Percentiles rank a stretch among this genome's conserved stretches.
Conservation (phyloP, 352 stramenopile species). For the Globisporangium acanthophoron region DNA sequence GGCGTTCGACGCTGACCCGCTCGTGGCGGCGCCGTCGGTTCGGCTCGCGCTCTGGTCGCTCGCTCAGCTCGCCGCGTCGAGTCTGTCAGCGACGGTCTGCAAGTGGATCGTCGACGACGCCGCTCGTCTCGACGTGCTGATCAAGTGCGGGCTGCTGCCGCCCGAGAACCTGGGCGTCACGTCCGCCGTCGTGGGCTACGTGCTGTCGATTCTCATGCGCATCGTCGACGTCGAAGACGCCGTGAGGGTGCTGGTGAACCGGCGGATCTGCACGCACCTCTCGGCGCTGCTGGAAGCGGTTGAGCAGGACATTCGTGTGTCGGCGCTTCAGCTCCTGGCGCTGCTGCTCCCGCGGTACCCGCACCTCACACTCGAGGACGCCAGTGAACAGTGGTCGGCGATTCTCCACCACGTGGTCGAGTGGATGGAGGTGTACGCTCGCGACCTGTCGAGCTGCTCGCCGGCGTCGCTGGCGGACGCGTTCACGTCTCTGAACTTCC, state of each 20-base stretch:
- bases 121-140: slow-evolving; percentile 28
- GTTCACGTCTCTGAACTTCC: slow-evolving; percentile 34
- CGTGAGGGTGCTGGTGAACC: slow-evolving; percentile 23
- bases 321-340: slow-evolving; percentile 40
- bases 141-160: slow-evolving; percentile 26
- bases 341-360: slow-evolving; percentile 25
- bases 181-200: slow-evolving; percentile 30
- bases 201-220: slow-evolving; percentile 32
- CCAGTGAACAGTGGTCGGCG: slow-evolving; percentile 29
- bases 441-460: slow-evolving; percentile 30
- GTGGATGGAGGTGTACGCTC: slow-evolving; percentile 68
- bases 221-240: slow-evolving; percentile 15
- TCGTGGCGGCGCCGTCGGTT: slow-evolving; percentile 26
- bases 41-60: slow-evolving; percentile 39
- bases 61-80: slow-evolving; percentile 28
- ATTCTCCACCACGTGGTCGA: slow-evolving; percentile 52
- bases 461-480: slow-evolving; percentile 31
- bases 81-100: slow-evolving; percentile 13
- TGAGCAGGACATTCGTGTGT: slow-evolving; percentile 35
- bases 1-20: slow-evolving; percentile 24
- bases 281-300: slow-evolving; percentile 46
- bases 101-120: slow-evolving; percentile 28
- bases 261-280: slow-evolving; percentile 34
- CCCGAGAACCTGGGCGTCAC: slow-evolving; percentile 26
- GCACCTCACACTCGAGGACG: too few relatives aligned